These are phyloP conservation scores for Umbilicus rupestris DNA, from an alignment of 164 flowering plant genomes.

Conservation along the genomic window DNA sequence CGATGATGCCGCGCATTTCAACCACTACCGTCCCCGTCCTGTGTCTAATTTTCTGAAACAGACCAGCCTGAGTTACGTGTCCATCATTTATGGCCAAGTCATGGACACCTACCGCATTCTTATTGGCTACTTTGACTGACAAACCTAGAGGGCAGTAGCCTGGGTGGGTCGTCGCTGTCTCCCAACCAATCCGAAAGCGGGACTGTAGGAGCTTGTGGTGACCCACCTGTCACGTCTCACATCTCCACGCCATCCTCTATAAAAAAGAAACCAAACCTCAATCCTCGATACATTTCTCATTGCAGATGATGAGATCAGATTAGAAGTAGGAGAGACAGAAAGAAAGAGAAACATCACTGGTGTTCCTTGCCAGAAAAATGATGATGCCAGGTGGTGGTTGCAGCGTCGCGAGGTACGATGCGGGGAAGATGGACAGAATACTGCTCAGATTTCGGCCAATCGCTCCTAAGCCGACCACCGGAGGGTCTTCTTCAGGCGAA, in stretches of 20 bases:
- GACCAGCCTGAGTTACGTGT: constrained; percentile 6
- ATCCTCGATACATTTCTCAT: neutral
- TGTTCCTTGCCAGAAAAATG: neutral
- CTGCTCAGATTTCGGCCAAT: constrained; percentile 28
- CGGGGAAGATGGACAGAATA: constrained; percentile 14
- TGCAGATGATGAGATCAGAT: neutral
- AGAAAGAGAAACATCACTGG: no score
- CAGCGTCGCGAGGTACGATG: constrained; percentile 9
- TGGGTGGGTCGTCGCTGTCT: neutral
- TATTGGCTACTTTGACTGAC: neutral
- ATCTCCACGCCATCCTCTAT: neutral
- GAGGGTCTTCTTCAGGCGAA: neutral
- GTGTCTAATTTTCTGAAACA: no score
- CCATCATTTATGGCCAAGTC: neutral
- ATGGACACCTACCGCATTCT: neutral
- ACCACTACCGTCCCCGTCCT: no score
- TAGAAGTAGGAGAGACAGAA: no score
- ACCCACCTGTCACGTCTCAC: neutral
- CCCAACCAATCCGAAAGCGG: neutral
- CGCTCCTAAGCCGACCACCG: constrained; percentile 19
- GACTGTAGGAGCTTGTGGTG: constrained; percentile 3
- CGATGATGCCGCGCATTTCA: no score
- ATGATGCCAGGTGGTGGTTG: constrained; percentile 8
- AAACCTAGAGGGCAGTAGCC: no score
- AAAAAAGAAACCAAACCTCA: neutral